phyloP scores from a whole-genome alignment of 129 eudicot species.

The Saussurea involucrata region DNA sequence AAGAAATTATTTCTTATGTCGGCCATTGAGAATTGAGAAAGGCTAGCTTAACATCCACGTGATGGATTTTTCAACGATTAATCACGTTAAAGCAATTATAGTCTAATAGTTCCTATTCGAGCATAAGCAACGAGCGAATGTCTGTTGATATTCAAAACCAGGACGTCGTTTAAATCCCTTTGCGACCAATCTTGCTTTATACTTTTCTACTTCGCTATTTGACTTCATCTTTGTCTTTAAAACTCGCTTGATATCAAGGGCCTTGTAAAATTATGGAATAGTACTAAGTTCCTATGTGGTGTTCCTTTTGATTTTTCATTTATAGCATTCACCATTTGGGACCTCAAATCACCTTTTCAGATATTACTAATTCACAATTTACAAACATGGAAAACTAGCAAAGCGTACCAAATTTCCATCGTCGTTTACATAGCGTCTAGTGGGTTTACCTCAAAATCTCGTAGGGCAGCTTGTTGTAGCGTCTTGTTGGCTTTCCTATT shows the following conservation, averaged over 20 bases:
- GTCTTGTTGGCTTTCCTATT: not conserved
- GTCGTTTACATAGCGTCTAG: not conserved
- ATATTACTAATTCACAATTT: not conserved
- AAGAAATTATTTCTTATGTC: not conserved
- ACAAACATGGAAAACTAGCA: not conserved
- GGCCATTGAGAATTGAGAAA: conserved; percentile 21
- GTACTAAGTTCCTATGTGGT: not conserved
- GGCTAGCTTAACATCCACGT: conserved; percentile 14
- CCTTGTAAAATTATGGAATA: not conserved
- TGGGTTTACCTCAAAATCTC: not conserved
- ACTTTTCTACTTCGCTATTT: conserved; percentile 1
- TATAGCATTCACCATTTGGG: not conserved
- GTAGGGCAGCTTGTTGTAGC: not conserved
- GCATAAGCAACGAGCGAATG: conserved; percentile 15
- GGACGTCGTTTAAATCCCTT: not conserved
- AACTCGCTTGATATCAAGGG: not conserved
- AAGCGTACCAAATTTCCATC: not conserved
- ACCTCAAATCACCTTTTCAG: not conserved
- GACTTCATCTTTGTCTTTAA: conserved; percentile 10
- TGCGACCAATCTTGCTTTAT: conserved; percentile 15
- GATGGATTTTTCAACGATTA: conserved; percentile 16
- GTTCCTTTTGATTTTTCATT: not conserved
- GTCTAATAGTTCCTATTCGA: not conserved
- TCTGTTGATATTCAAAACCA: not conserved
- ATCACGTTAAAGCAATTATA: not conserved